phyloP scores from a whole-genome alignment of 176 grass and related monocot species.

The Musa itinerans region DNA sequence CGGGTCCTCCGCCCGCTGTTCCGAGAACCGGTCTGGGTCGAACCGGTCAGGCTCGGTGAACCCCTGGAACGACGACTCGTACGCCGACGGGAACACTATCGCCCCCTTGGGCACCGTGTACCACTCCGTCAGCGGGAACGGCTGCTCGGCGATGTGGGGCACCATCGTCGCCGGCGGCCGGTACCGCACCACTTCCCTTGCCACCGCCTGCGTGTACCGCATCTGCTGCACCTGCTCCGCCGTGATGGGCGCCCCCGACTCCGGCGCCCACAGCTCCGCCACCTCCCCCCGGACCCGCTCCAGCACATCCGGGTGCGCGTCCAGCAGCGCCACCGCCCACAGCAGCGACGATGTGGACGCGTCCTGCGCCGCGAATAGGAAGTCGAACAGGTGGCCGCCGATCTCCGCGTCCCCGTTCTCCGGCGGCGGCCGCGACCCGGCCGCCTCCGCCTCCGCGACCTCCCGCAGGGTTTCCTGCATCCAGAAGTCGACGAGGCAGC shows the following conservation, averaged over 20 bases:
- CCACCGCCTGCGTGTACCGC: slow-evolving; percentile 77
- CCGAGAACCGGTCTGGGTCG: slow-evolving; percentile 70
- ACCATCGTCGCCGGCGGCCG: slow-evolving; percentile 67
- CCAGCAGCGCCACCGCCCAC: slow-evolving; percentile 58
- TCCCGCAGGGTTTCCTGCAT: slow-evolving; percentile 59
- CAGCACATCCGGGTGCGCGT: slow-evolving; percentile 69
- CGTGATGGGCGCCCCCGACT: slow-evolving; percentile 39
- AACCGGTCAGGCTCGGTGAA: slow-evolving; percentile 49
- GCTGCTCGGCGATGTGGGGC: slow-evolving; percentile 68
- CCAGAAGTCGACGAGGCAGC: slow-evolving; percentile 78
- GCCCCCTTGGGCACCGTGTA: slow-evolving; percentile 86
- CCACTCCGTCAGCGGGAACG: slow-evolving; percentile 75
- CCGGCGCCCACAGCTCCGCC: slow-evolving; percentile 37
- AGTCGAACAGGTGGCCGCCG: slow-evolving; percentile 61
- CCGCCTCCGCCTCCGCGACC: slow-evolving; percentile 30
- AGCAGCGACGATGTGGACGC: slow-evolving; percentile 80
- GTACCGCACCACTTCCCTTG: slow-evolving; percentile 65
- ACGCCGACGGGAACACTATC: slow-evolving; percentile 71
- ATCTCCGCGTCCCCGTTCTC: slow-evolving; percentile 46
- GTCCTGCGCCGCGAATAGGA: slow-evolving; percentile 92
- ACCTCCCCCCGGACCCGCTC: slow-evolving; percentile 63
- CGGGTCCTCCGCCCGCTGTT: slow-evolving; percentile 36
- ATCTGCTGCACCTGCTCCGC: slow-evolving; percentile 47
- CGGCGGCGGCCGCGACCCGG: slow-evolving; percentile 17
- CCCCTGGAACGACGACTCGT: slow-evolving; percentile 83